phyloP scores from a whole-genome alignment of 257 asterid genomes.

The Fraxinus cuspidata region DNA sequence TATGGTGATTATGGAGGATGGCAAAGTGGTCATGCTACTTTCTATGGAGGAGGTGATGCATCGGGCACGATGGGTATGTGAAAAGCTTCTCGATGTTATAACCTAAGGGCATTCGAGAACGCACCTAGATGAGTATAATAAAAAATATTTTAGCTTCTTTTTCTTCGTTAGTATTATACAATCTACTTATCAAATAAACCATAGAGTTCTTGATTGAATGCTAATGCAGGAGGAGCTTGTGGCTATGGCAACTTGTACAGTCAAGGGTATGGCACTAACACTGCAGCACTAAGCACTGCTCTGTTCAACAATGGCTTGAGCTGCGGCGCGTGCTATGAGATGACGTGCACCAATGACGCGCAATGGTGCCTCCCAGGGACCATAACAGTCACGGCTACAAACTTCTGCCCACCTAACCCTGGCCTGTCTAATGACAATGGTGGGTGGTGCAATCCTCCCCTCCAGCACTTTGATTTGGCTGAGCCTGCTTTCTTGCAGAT shows the following conservation, averaged over 20 bases:
- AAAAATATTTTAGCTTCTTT: not conserved
- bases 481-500: conserved; percentile 86
- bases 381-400: conserved; percentile 80
- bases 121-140: no score
- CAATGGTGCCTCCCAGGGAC: conserved; percentile 62
- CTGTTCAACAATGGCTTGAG: conserved; percentile 83
- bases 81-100: not conserved
- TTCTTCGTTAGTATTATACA: no score
- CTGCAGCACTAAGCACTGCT: conserved; percentile 94
- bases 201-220: not conserved
- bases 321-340: conserved; percentile 80
- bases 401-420: conserved; percentile 93
- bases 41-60: conserved; percentile 57
- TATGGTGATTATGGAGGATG: conserved; percentile 46
- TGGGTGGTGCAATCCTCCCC: conserved; percentile 98
- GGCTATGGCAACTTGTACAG: conserved; percentile 90
- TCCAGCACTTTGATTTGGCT: conserved; percentile 83
- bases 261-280: conserved; percentile 80
- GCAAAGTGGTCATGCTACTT: conserved; percentile 54
- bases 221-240: conserved; percentile 83
- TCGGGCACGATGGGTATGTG: conserved; percentile 58
- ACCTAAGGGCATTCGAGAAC: not conserved
- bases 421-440: conserved; percentile 71
- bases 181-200: not conserved
- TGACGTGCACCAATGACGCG: conserved; percentile 55